Evolutionary conservation across 352 stramenopile species (phyloP), one percentile per base, ranked within the genome.

Genomic region (Blastocystis sp.): DNA sequence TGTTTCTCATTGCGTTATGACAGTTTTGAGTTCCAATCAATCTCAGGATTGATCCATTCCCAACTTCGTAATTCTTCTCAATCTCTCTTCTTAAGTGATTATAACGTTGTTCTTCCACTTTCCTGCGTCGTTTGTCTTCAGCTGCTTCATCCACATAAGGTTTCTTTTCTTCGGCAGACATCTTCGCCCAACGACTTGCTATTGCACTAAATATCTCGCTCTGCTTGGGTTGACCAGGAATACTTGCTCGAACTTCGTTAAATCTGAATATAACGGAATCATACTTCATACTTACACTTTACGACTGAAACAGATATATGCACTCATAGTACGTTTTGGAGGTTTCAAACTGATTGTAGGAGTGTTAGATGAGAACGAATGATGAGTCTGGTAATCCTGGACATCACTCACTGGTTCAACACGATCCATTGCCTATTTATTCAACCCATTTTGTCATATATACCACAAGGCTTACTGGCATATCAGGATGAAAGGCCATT

Each of bases 141-240:
- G 71, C 74, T 29, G 77, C 77, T 46, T 87, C 77, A 24, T 87
- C 49, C 7, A 87, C 39, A 54, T 77, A 87, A 12, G 77, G 77
- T 32, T 77, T n/a, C 65, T 87, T 87, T 46, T 78, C 65, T 32
- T 77, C 54, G 0, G 19, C n/a, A 1, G 37, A n/a, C 32, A 87
- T 71, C 14, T 43, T 67, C 0, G 27, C 9, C 77, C 77, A 87
- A 4, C 24, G 29, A 12, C 67, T 63, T 5, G 77, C 77, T 14
- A 87, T 87, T 46, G 71, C 39, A 14, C 77, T 42, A 32, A 87
- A 87, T 12, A 87, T 87, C n/a, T 87, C 77, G 27, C 77, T 74
- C 35, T 87, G 77, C 65, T 87, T 87, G n/a, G 37, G 42, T 14
- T 78, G 37, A 19, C 16, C 56, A 12, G 39, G 16, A 16, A 83